Conservation (phyloP, 441 rosid species). For the Pelargonium cotyledonis region DNA sequence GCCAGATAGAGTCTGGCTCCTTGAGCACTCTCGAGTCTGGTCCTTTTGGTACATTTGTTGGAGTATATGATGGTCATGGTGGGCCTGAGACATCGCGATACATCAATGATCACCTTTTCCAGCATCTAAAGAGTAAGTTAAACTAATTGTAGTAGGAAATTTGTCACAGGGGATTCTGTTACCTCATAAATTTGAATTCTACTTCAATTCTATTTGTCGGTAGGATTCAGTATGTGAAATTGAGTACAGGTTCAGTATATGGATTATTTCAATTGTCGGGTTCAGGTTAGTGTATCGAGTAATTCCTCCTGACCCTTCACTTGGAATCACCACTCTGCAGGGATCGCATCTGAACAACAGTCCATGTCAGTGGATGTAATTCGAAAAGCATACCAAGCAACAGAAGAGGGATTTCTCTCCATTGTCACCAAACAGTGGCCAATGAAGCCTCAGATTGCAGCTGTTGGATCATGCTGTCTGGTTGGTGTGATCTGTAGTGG, state of each 20-base stretch:
- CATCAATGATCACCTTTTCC: constrained; percentile 71
- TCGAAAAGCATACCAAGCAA: constrained; percentile 76
- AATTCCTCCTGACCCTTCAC: neutral
- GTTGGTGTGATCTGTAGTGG: constrained; percentile 70
- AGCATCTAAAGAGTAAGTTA: constrained; percentile 75
- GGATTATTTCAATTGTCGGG: too few species aligned
- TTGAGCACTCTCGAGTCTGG: constrained; percentile 57
- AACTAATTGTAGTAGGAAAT: neutral
- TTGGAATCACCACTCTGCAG: constrained; percentile 27
- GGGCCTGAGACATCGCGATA: constrained; percentile 88
- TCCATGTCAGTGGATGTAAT: constrained; percentile 76
- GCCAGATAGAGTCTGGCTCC: constrained; percentile 87
- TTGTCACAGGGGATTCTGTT: constrained; percentile 5
- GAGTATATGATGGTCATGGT: constrained; percentile 92
- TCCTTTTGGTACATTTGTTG: constrained; percentile 84
- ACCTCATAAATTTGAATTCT: neutral
- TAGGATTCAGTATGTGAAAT: too few species aligned
- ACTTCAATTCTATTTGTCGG: too few species aligned
- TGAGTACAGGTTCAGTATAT: too few species aligned
- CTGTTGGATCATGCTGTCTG: constrained; percentile 96
- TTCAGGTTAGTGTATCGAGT: too few species aligned
- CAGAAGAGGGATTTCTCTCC: constrained; percentile 86
- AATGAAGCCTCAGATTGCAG: constrained; percentile 77
- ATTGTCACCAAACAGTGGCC: constrained; percentile 70
- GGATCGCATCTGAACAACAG: constrained; percentile 75